Evolutionary conservation across 2,329 filamentous ascomycete species (phyloP).

Genomic region (Ophiostoma sp.): DNA sequence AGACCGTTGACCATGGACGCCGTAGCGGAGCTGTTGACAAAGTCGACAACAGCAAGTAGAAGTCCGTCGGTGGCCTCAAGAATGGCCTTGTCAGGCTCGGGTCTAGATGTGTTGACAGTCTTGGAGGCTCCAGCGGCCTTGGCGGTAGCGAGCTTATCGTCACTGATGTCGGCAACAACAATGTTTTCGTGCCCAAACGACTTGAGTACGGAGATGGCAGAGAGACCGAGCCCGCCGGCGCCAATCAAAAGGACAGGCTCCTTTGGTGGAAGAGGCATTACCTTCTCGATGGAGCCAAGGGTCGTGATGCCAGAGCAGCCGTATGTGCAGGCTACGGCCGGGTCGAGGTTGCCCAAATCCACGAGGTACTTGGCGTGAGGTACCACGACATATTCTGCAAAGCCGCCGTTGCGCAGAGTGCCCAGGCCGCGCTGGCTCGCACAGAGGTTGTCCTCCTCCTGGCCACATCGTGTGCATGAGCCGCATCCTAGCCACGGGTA

Average conservation of each 20-base stretch:
- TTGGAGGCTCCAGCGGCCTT: slow-evolving; percentile 31
- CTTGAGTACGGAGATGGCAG: slow-evolving; percentile 22
- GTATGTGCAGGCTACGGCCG: slow-evolving; percentile 24
- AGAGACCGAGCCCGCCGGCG: slow-evolving; percentile 23
- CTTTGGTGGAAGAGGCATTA: slow-evolving; percentile 20
- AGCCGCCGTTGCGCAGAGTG: slow-evolving; percentile 23
- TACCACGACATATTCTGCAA: slow-evolving; percentile 26
- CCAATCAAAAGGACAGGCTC: slow-evolving; percentile 24
- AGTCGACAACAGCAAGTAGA: slow-evolving; percentile 24
- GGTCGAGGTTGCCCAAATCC: slow-evolving; percentile 19
- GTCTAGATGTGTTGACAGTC: slow-evolving; percentile 23
- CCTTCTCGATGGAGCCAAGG: slow-evolving; percentile 23
- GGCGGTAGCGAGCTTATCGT: slow-evolving; percentile 20
- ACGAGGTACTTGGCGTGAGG: slow-evolving; percentile 25
- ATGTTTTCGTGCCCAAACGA: slow-evolving; percentile 21
- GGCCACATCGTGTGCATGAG: slow-evolving; percentile 22
- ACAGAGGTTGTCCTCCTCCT: slow-evolving; percentile 26
- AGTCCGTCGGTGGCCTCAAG: slow-evolving; percentile 28
- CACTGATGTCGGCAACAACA: slow-evolving; percentile 21
- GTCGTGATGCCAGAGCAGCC: slow-evolving; percentile 27
- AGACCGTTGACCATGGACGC: slow-evolving; percentile 21
- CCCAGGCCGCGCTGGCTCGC: slow-evolving; percentile 24
- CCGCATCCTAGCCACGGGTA: slow-evolving; percentile 25
- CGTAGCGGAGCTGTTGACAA: slow-evolving; percentile 25
- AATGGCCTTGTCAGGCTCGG: slow-evolving; percentile 29